Percentiles rank a stretch among this genome's conserved stretches.
Conservation (phyloP, 202 grass and related monocot genomes). For the Zoysia matrella region DNA sequence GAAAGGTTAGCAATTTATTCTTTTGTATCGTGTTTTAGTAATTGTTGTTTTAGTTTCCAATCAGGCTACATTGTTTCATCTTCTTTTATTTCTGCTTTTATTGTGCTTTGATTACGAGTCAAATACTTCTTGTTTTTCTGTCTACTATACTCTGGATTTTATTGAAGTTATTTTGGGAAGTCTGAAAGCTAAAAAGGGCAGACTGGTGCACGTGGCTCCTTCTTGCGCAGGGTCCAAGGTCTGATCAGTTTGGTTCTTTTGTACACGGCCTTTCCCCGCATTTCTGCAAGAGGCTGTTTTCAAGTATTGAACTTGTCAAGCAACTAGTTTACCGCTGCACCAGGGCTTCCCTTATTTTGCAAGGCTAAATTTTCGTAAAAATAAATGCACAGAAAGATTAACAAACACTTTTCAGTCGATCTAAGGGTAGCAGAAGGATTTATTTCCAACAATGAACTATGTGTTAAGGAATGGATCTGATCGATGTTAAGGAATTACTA, state of each 20-base stretch:
- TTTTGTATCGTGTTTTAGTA: slow-evolving; percentile 5
- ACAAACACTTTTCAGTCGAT: neutral
- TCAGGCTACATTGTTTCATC: slow-evolving; percentile 4
- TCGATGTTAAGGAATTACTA: neutral
- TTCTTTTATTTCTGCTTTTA: slow-evolving; percentile 17
- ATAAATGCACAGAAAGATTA: neutral
- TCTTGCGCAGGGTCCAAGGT: too few relatives aligned
- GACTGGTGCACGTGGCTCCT: too few relatives aligned
- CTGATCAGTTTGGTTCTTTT: too few relatives aligned
- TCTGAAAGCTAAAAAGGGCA: slow-evolving; percentile 1
- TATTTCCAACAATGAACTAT: neutral
- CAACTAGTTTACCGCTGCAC: too few relatives aligned
- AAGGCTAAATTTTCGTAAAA: slow-evolving; percentile 19
- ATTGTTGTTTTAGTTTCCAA: neutral
- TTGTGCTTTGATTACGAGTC: neutral
- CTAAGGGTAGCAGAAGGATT: slow-evolving; percentile 4
- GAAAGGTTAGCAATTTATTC: slow-evolving; percentile 63
- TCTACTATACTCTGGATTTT: neutral
- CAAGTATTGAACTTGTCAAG: too few relatives aligned
- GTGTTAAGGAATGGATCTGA: neutral
- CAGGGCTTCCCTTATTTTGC: too few relatives aligned
- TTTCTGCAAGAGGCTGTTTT: too few relatives aligned
- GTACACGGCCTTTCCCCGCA: too few relatives aligned
- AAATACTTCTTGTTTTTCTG: slow-evolving; percentile 1
- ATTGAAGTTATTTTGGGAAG: slow-evolving; percentile 23